Conservation (phyloP, 768 basidiomycete genomes). For the Pleurotus ostreatus region DNA sequence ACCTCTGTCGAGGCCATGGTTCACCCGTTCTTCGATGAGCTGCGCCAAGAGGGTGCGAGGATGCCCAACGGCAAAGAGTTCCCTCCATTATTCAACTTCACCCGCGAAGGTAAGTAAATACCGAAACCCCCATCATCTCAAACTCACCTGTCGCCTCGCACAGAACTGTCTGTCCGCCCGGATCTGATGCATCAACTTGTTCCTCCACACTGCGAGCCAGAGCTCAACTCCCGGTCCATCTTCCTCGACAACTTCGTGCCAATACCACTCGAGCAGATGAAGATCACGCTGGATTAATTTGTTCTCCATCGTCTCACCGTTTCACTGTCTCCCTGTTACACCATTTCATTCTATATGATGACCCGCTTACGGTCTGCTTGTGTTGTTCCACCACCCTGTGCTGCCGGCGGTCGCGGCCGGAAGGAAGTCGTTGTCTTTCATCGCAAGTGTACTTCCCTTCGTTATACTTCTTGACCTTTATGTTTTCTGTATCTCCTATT, state of each 20-base stretch:
- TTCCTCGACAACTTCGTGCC: conserved; percentile 90
- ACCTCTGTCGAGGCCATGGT: conserved; percentile 91
- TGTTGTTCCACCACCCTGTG: too few species aligned
- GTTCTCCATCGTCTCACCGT: conserved; percentile 14
- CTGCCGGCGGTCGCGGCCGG: too few species aligned
- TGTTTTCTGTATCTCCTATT: too few species aligned
- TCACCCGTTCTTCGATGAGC: conserved; percentile 95
- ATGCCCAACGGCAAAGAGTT: conserved; percentile 98
- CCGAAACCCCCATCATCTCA: not conserved
- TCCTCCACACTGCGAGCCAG: conserved; percentile 84
- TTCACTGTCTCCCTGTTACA: conserved; percentile 5
- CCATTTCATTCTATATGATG: too few species aligned
- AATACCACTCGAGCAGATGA: conserved; percentile 94
- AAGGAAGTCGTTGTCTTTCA: too few species aligned
- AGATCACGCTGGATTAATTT: conserved; percentile 86
- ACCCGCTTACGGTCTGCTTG: too few species aligned
- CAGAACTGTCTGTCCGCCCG: conserved; percentile 95
- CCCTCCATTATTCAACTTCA: conserved; percentile 92
- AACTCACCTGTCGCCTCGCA: not conserved
- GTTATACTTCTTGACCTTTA: too few species aligned
- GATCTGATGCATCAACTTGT: conserved; percentile 91
- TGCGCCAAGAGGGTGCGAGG: conserved; percentile 83
- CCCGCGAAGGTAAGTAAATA: conserved; percentile 77
- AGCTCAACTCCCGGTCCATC: conserved; percentile 83
- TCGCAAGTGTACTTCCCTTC: too few species aligned